phyloP scores from a whole-genome alignment of 192 early-diverging fungal species.

The Helicostylum pulchrum region DNA sequence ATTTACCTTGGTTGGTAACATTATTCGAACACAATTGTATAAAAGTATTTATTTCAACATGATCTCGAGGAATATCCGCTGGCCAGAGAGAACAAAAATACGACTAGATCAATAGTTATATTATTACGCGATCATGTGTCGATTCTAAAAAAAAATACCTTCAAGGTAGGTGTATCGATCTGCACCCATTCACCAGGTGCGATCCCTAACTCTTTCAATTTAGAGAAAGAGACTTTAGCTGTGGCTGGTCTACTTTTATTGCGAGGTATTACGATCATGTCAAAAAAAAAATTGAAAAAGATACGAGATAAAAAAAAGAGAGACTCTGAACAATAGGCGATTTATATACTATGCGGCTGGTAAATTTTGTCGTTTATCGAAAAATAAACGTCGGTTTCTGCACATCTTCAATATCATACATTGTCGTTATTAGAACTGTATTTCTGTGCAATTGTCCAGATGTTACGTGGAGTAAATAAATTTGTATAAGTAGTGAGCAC shows the following conservation, averaged over 20 bases:
- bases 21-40: not conserved
- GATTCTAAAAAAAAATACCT: not conserved
- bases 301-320: no score
- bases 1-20: not conserved
- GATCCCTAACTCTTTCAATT: not conserved
- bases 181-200: slow-evolving; percentile 11
- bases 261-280: no score
- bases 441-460: no score
- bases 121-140: not conserved
- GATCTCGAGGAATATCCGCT: not conserved
- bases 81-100: slow-evolving; percentile 21
- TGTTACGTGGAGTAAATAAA: no score
- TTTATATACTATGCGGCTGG: no score
- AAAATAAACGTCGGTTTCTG: no score
- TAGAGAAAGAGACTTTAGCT: slow-evolving; percentile 2
- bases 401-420: no score
- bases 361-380: no score
- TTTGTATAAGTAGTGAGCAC: no score
- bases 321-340: no score
- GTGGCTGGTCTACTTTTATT: slow-evolving; percentile 2
- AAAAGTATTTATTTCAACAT: not conserved
- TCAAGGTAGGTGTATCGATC: not conserved
- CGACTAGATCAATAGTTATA: not conserved
- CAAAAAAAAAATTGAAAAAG: no score
- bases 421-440: no score